These are phyloP conservation scores for Lipomyces yamanashiensis DNA, from an alignment of 805 yeast species.

Conservation along the genomic window DNA sequence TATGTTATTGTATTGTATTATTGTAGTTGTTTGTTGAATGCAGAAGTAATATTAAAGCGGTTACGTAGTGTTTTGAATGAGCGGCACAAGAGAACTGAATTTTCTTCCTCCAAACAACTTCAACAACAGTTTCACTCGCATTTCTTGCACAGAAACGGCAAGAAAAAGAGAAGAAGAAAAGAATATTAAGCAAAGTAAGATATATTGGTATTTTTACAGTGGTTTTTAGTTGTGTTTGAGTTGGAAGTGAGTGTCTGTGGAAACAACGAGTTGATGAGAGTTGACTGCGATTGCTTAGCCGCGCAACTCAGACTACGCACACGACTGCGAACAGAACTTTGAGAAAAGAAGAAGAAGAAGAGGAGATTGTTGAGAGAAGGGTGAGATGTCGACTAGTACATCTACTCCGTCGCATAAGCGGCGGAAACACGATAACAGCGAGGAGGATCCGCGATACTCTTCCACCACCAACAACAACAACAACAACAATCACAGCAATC, in stretches of 20 bases:
- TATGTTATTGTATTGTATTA: too few species aligned
- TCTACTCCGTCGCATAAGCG: conserved; percentile 1
- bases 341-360: background rate
- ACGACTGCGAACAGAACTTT: background rate
- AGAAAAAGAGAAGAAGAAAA: background rate
- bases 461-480: too few species aligned
- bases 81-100: background rate
- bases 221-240: too few species aligned
- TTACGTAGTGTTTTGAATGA: too few species aligned
- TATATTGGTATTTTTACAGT: too few species aligned
- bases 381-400: conserved; percentile 3
- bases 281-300: too few species aligned
- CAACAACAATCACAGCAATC: too few species aligned
- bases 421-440: conserved; percentile 3
- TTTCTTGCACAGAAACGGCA: background rate
- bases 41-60: too few species aligned
- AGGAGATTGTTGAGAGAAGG: background rate
- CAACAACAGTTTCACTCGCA: background rate
- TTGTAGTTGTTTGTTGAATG: too few species aligned
- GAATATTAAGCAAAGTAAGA: background rate
- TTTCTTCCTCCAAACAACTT: background rate
- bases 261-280: too few species aligned
- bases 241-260: too few species aligned
- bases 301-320: background rate
- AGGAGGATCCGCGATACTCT: background rate